phyloP scores from a whole-genome alignment of 2,329 filamentous ascomycete genomes.

The Microdochium paspali region DNA sequence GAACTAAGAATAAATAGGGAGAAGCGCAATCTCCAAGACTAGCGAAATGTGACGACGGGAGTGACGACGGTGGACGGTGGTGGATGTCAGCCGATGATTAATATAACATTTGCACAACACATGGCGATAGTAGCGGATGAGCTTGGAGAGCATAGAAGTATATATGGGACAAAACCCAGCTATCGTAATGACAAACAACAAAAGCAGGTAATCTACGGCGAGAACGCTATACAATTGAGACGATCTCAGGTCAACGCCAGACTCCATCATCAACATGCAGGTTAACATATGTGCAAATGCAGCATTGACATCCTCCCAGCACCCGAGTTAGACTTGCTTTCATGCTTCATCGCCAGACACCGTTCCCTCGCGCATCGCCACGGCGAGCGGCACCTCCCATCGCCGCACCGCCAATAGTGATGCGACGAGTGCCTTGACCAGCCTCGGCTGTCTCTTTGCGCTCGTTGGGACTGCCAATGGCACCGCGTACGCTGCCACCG shows the following conservation, averaged over 20 bases:
- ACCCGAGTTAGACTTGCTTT: no score
- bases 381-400: conserved; percentile 7
- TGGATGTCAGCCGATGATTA: no score
- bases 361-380: background rate
- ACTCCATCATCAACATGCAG: background rate
- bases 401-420: conserved; percentile 30
- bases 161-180: background rate
- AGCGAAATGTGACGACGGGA: no score
- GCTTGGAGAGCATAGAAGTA: no score
- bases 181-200: background rate
- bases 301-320: background rate
- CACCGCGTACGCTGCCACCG: conserved; percentile 26
- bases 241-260: background rate
- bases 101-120: no score
- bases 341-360: background rate
- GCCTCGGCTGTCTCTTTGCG: conserved; percentile 11
- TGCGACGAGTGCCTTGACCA: conserved; percentile 23
- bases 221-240: background rate
- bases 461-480: conserved; percentile 5
- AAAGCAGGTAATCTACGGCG: background rate
- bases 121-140: no score
- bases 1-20: no score
- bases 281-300: background rate
- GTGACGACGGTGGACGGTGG: no score
- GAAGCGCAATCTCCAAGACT: no score